These are phyloP conservation scores for Calendula officinalis DNA, from an alignment of 129 eudicot species.

Conservation along the genomic window DNA sequence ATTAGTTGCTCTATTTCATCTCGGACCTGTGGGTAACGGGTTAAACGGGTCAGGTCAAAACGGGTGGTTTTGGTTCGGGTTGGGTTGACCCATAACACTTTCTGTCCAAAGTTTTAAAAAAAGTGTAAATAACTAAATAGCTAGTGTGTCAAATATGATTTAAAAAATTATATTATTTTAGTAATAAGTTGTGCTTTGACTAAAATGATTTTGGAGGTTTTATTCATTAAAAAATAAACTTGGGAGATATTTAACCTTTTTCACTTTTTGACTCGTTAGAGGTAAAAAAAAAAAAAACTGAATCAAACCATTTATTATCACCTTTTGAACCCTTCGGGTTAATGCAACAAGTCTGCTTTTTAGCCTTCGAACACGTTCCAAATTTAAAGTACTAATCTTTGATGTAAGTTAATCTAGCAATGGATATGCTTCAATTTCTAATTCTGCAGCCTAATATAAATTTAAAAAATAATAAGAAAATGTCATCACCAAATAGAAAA, in stretches of 20 bases:
- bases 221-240: background rate
- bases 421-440: slow-evolving; percentile 94
- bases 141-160: slow-evolving; percentile 4
- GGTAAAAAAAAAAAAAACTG: background rate
- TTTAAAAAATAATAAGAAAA: slow-evolving; percentile 5
- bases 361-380: slow-evolving; percentile 93
- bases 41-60: background rate
- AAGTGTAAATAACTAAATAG: background rate
- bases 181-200: background rate
- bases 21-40: slow-evolving; percentile 52
- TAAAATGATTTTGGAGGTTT: background rate
- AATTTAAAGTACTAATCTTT: slow-evolving; percentile 83
- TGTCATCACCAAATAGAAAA: background rate
- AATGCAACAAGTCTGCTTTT: slow-evolving; percentile 96
- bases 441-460: slow-evolving; percentile 73
- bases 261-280: background rate
- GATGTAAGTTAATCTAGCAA: slow-evolving; percentile 96
- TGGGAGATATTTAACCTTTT: background rate
- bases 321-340: slow-evolving; percentile 97
- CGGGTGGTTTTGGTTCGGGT: background rate
- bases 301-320: slow-evolving; percentile 10
- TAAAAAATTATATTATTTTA: background rate
- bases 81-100: background rate
- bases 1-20: slow-evolving; percentile 99
- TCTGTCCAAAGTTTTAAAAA: background rate